Conservation (phyloP, 176 grass and related monocot genomes). For the Eleusine indica region DNA sequence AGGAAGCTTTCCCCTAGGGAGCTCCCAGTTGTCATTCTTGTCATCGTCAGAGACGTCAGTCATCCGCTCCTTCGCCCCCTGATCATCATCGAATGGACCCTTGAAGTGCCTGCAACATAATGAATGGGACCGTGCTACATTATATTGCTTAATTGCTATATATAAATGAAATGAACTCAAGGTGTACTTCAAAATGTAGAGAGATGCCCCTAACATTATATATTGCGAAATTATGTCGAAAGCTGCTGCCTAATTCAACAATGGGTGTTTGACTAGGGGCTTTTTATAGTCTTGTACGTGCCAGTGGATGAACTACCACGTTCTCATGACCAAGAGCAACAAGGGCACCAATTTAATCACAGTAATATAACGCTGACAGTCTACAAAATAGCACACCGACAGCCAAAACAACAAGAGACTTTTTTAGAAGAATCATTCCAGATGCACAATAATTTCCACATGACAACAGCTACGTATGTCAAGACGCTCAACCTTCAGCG, state of each 20-base stretch:
- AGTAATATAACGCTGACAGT: not conserved
- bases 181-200: not conserved
- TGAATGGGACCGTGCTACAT: not conserved
- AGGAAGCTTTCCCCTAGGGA: slow-evolving; percentile 50
- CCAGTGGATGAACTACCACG: not conserved
- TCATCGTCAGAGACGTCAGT: slow-evolving; percentile 1
- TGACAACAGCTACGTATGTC: not conserved
- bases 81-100: slow-evolving; percentile 36
- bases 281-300: not conserved
- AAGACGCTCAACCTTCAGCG: not conserved
- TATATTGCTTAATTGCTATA: not conserved
- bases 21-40: slow-evolving; percentile 51
- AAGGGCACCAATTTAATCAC: not conserved
- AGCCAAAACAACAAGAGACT: not conserved
- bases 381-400: not conserved
- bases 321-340: not conserved
- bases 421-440: not conserved
- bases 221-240: not conserved
- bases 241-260: not conserved
- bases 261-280: not conserved
- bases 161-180: not conserved
- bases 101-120: slow-evolving; percentile 41
- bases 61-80: not conserved
- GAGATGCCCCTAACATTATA: not conserved
- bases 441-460: not conserved